Evolutionary conservation across 2,329 filamentous ascomycete genomes (phyloP), one percentile per base, ranked within the genome.

Genomic region (Phialophora verrucosa): DNA sequence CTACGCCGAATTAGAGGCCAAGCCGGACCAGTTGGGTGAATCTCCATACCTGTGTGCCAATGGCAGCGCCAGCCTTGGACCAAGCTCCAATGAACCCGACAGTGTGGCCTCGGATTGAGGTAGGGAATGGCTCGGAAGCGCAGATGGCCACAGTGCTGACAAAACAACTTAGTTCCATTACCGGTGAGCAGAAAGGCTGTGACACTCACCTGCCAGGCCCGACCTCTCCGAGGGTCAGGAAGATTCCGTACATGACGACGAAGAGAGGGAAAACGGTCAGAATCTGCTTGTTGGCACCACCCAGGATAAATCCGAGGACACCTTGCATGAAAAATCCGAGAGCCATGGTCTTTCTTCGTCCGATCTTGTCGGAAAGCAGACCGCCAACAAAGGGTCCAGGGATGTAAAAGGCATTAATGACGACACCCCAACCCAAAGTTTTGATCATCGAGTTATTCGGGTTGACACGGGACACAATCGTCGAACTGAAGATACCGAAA

Each of bases 231-330:
- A 84, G 72, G 0, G 81, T 80, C 42, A 82, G 73, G 70, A 85
- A 84, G 53, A 85, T 74, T 0, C 83, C 83, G 61, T 84, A 85
- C 12, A 85, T 73, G 3, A 85, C 79, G 0, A 85, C 73, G 62
- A 85, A 85, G 0, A 85, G 76, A 0, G 83, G 82, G 31, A 84
- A 81, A 1, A 85, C 72, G 0, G 57, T 75, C 69, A 83, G 79
- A 51, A 85, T 83, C 0, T 76, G 77, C 0, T 72, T 72, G 20
- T 82, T 76, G 0, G 83, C 81, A 3, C 82, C 82, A 3, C 83
- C 83, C 0, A 85, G 75, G 42, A 85, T 75, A 62, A 85, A 84
- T 3, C 32, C 32, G 10, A 35, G 32, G 10, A 35, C 11, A 10
- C 32, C 32, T 35, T 35, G 32, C 32, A 35, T 1, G 32, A 35